Base-by-base conservation (phyloP, 768 basidiomycete species). In the Sarcomyxa edulis region DNA sequence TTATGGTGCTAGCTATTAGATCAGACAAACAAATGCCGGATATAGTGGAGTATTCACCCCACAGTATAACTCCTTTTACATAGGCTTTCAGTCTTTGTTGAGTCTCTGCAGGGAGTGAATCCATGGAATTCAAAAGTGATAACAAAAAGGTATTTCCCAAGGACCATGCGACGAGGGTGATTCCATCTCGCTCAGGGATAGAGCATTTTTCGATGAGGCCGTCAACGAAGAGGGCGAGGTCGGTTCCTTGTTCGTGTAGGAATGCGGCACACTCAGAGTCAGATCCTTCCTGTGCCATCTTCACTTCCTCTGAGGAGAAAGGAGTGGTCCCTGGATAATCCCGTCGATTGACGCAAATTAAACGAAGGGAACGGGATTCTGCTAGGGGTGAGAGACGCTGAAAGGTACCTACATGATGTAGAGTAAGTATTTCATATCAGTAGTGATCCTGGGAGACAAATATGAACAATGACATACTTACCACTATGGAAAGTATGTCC, bases 281-380 rank as follows among this genome's bases (percentile, higher is more conserved):
- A 37, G 42, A 28, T 20, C 55, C 50, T 16, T 42, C 18, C 3
- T 11, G 15, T 6, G 59, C 31, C 8, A 34, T 30, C 7, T 24
- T 28, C n/a, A 50, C 30, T 19, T 62, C 64, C 2, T 53, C 50
- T 8, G 46, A 36, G 1, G 53, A 55, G 31, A 56, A 58, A 0
- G 55, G 54, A 2, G 59, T 59, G 15, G 60, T 55, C 2, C 56
- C 58, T 1, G 54, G 56, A 37, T 64, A 64, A 26, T 55, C 50
- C 6, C 64, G 55, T n/a, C 62, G 55, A 32, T 64, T 64, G n/a
- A 62, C 34, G 12, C 44, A 41, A 19, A 65, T 54, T 5, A 58
- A 27, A 9, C 64, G 56, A 14, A 58, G 35, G 8, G 40, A 43
- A 24, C 42, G 39, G 8, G 51, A 37, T n/a, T n/a, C n/a, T n/a